A percentile compares a stretch with the other conserved stretches of the same genome.
Conservation (phyloP, 805 yeast genomes). For the Kuraishia ogatae region DNA sequence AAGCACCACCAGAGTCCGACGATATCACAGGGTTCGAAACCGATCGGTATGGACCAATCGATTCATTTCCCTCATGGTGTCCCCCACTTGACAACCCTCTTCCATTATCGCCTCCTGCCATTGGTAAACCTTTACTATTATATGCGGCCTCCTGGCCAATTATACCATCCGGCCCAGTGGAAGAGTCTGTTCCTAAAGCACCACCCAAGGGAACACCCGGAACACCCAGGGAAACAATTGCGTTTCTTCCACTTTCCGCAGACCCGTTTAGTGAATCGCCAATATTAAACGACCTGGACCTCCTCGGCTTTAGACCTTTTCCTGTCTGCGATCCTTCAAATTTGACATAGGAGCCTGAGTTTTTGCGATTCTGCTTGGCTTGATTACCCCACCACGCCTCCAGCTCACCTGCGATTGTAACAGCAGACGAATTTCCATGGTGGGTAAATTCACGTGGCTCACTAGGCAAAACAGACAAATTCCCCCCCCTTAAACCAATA, state of each 20-base stretch:
- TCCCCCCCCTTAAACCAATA: neutral
- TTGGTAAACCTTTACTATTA: too few species aligned
- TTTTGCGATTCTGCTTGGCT: neutral
- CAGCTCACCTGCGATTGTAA: conserved; percentile 43
- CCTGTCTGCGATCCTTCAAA: neutral
- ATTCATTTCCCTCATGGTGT: too few species aligned
- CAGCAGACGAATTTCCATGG: neutral
- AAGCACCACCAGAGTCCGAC: neutral
- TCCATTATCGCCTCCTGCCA: too few species aligned
- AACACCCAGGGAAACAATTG: neutral
- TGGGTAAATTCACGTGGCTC: neutral
- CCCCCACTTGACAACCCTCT: too few species aligned
- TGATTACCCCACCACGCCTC: conserved; percentile 19
- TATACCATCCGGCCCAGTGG: too few species aligned
- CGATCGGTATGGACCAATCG: neutral
- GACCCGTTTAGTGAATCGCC: neutral
- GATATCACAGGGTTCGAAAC: neutral
- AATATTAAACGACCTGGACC: neutral
- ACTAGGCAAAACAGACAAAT: neutral
- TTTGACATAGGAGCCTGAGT: too few species aligned
- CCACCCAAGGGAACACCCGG: too few species aligned
- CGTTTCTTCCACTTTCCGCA: too few species aligned
- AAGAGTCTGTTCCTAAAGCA: too few species aligned
- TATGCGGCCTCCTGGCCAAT: too few species aligned
- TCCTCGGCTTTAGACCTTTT: neutral